phyloP scores from a whole-genome alignment of 2,329 filamentous ascomycete genomes.

The Phialemoniopsis sp. region DNA sequence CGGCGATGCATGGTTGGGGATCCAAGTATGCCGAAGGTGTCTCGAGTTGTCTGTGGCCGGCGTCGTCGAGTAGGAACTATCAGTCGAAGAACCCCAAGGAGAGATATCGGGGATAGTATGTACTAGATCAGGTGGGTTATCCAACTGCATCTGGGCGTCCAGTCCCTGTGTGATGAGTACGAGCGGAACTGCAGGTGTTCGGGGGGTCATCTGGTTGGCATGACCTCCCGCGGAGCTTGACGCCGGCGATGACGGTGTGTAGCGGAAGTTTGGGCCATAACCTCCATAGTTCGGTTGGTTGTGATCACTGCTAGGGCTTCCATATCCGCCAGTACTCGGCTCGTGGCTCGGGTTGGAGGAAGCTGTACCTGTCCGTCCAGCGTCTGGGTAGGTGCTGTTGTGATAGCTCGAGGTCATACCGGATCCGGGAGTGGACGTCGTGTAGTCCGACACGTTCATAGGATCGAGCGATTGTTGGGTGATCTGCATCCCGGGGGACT shows the following conservation, averaged over 20 bases:
- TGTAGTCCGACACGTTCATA: conserved; percentile 7
- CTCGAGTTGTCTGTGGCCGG: conserved; percentile 1
- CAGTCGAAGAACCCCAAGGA: conserved; percentile 4
- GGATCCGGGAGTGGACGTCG: conserved; percentile 12
- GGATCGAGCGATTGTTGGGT: conserved; percentile 5
- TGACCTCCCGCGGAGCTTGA: background rate
- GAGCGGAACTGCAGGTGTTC: background rate
- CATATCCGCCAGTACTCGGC: no score
- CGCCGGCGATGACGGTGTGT: background rate
- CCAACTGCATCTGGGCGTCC: background rate
- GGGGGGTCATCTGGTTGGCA: conserved; percentile 2
- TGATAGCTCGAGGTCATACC: conserved; percentile 15
- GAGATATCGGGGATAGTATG: conserved; percentile 2
- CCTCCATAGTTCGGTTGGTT: no score
- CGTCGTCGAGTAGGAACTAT: conserved; percentile 4
- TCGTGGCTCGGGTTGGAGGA: background rate
- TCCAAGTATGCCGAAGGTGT: background rate
- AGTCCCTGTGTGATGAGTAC: conserved; percentile 4
- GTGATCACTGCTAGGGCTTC: no score
- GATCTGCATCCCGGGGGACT: conserved; percentile 3
- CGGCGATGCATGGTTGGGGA: background rate
- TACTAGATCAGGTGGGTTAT: background rate
- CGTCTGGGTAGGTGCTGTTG: conserved; percentile 10
- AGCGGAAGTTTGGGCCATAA: background rate
- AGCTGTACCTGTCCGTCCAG: background rate